phyloP scores from a whole-genome alignment of 371 early-diverging fungal genomes.

The Mortierella polycephala region DNA sequence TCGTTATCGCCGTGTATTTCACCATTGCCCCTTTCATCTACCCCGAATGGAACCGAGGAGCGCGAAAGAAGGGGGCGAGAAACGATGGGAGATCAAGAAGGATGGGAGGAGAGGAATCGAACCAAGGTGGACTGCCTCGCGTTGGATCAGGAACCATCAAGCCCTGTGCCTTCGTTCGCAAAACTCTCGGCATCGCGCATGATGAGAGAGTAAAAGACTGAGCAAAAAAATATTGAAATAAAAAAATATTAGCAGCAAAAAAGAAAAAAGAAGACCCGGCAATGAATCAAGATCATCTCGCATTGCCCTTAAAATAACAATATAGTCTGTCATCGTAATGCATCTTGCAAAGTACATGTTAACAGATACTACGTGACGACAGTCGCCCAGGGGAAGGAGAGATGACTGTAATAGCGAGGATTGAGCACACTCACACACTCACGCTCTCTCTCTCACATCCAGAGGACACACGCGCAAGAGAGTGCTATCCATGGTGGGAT shows the following conservation, averaged over 20 bases:
- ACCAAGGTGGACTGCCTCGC: constrained; percentile 1
- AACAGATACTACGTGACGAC: too few species aligned
- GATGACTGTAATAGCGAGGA: too few species aligned
- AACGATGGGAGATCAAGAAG: background rate
- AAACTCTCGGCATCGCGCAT: background rate
- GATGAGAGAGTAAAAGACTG: background rate
- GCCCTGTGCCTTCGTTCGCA: constrained; percentile 8
- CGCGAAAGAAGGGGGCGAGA: background rate
- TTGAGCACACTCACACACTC: too few species aligned
- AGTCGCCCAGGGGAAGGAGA: too few species aligned
- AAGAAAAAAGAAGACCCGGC: background rate
- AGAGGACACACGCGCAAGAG: too few species aligned
- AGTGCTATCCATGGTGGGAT: too few species aligned
- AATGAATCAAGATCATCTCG: background rate
- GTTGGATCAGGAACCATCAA: constrained; percentile 12
- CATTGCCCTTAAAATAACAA: too few species aligned
- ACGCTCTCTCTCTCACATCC: too few species aligned
- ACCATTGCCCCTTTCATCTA: background rate
- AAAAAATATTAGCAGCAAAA: background rate
- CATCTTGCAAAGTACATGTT: too few species aligned
- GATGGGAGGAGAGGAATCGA: background rate
- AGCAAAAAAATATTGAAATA: background rate
- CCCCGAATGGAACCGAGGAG: background rate
- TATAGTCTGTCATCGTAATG: too few species aligned
- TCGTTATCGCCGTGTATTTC: too few species aligned